A percentile compares a stretch with the other conserved stretches of the same genome.
Conservation (phyloP, 495 filamentous ascomycete species). For the Penicillium subrubescens region DNA sequence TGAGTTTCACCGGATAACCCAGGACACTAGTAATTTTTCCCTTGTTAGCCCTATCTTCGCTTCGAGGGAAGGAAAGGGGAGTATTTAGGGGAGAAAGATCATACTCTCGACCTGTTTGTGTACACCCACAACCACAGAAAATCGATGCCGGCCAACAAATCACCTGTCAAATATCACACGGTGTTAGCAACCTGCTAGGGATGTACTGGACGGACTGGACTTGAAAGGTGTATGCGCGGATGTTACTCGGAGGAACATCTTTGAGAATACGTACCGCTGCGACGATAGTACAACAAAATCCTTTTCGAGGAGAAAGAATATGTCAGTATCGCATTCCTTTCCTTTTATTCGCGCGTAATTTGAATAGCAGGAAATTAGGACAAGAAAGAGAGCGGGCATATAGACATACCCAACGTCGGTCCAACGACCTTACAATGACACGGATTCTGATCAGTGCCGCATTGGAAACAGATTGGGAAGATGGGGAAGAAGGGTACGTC, state of each 20-base stretch:
- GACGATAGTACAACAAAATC: slow-evolving; percentile 50
- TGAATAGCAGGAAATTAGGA: background rate
- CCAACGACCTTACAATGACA: slow-evolving; percentile 65
- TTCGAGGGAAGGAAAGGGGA: background rate
- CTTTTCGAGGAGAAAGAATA: slow-evolving; percentile 23
- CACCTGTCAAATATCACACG: slow-evolving; percentile 35
- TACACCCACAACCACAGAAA: slow-evolving; percentile 61
- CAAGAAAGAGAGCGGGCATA: background rate
- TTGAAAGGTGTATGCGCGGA: background rate
- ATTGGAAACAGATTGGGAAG: slow-evolving; percentile 58
- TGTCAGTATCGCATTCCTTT: background rate
- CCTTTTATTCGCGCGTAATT: too few relatives aligned
- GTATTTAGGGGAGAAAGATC: slow-evolving; percentile 11
- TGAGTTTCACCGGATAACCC: slow-evolving; percentile 57
- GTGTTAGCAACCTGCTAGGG: slow-evolving; percentile 5
- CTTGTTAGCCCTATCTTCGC: slow-evolving; percentile 10
- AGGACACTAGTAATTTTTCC: slow-evolving; percentile 47
- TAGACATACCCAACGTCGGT: slow-evolving; percentile 53
- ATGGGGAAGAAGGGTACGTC: slow-evolving; percentile 43
- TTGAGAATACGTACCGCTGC: slow-evolving; percentile 49
- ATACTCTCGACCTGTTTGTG: slow-evolving; percentile 59
- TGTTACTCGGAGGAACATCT: background rate
- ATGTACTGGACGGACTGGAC: background rate
- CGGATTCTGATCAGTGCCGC: slow-evolving; percentile 61
- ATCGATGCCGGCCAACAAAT: slow-evolving; percentile 61